phyloP scores from a whole-genome alignment of 1,139 yeast species.

The Pichia cactophila region DNA sequence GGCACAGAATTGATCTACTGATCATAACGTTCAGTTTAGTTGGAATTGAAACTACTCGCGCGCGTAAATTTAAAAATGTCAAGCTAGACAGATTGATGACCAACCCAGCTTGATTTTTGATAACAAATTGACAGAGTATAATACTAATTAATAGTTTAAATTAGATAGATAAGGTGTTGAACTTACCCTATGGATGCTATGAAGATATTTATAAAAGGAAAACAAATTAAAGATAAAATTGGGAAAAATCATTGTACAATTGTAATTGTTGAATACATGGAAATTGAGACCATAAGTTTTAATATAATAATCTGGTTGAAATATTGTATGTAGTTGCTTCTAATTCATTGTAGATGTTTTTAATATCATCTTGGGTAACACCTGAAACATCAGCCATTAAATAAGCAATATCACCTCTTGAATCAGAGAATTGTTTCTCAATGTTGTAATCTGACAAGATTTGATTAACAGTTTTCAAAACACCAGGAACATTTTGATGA shows the following conservation, averaged over 20 bases:
- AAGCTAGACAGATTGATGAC: too few species aligned
- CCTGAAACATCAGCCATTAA: conserved; percentile 96
- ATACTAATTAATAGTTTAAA: too few species aligned
- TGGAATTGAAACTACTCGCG: too few species aligned
- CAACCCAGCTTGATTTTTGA: too few species aligned
- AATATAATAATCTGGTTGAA: conserved; percentile 84
- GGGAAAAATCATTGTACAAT: conserved; percentile 1
- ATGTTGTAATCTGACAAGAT: conserved; percentile 91
- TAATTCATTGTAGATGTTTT: conserved; percentile 74
- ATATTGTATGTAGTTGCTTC: conserved; percentile 89
- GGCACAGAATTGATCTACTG: background rate
- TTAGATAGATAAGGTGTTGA: conserved; percentile 7
- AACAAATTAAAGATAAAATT: background rate
- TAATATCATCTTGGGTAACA: conserved; percentile 76
- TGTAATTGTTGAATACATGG: conserved; percentile 6
- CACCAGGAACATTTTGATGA: conserved; percentile 99
- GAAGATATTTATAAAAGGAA: background rate
- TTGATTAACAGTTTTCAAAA: conserved; percentile 92
- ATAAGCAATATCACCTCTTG: conserved; percentile 93
- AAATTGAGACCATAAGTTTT: conserved; percentile 18
- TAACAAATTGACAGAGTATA: too few species aligned
- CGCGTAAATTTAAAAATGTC: too few species aligned
- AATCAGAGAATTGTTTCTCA: conserved; percentile 95
- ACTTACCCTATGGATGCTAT: conserved; percentile 5
- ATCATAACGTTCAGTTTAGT: too few species aligned